A percentile compares a stretch with the other conserved stretches of the same genome.
phyloP scores from a whole-genome alignment of 352 stramenopile species.

The Phytopythium cucurbitacearum region DNA sequence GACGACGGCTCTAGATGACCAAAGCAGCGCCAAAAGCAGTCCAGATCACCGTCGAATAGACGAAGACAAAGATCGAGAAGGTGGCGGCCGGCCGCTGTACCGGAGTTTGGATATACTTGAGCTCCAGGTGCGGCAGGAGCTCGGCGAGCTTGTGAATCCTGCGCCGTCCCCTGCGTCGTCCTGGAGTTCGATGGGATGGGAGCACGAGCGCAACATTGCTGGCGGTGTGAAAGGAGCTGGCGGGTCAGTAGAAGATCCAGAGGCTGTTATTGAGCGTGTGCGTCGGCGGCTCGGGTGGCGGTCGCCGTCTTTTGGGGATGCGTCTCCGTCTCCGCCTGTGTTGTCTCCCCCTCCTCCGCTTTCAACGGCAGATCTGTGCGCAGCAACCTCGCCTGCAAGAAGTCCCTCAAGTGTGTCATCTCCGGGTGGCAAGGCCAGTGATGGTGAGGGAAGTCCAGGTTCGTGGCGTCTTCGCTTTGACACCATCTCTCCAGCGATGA shows the following conservation, averaged over 20 bases:
- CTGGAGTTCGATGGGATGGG: background rate
- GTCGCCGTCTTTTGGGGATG: background rate
- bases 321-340: no score
- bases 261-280: slow-evolving; percentile 59
- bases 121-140: slow-evolving; percentile 13
- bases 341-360: no score
- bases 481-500: no score
- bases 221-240: background rate
- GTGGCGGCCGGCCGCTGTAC: background rate
- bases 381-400: no score
- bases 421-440: no score
- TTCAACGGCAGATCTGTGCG: no score
- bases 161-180: background rate
- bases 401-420: no score
- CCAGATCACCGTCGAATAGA: no score
- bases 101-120: slow-evolving; percentile 16
- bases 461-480: no score
- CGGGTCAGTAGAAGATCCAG: slow-evolving; percentile 28
- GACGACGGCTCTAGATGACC: no score
- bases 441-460: no score
- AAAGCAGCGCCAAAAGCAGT: no score
- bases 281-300: slow-evolving; percentile 44
- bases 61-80: background rate
- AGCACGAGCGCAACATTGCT: background rate
- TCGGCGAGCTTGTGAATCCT: background rate